Base-by-base conservation (phyloP, 139 green algal species). In the Volvox africanus region DNA sequence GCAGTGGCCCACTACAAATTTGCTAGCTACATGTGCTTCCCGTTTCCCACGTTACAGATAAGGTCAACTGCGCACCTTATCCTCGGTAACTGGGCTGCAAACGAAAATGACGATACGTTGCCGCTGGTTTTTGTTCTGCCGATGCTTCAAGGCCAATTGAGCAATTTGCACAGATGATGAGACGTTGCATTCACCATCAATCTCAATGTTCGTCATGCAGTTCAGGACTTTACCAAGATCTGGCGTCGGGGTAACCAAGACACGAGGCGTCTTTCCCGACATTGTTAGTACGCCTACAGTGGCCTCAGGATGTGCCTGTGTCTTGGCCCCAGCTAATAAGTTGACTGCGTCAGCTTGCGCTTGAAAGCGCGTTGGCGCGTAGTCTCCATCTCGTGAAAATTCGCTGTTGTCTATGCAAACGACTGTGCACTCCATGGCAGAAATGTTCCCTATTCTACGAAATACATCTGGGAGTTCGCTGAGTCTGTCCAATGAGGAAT, bases 71-170 rank as follows among this genome's bases (percentile, higher is more conserved):
- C 94, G 0, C 80, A 97, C 97, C 96, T 97, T 96, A 71, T 97
- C 95, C 93, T 99, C 97, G 50, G 82, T 77, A 55, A 99, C 94
- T 1, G 98, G 98, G 92, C 96, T 99, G 79, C 98, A 98, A 0
- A 97, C 92, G 91, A 99, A 99, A 44, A 99, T 94, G 35, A 99
- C 98, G 37, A 99, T 98, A 13, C 98, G 91, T 94, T 99, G 98
- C 50, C 98, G 93, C 93, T 99, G 98, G 92, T 99, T 99, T 93
- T 99, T 99, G 96, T 99, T 99, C 92, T 99, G 97, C 17, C 98
- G 89, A 91, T 99, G 98, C 92, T 99, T 99, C 21, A 99, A 94
- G 9, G 98, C 98, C 55, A 99, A 97, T 93, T 99, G 98, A 13
- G 98, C 98, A 32, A 99, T 98, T 92, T 99, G 98, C 18, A 99